Base-by-base conservation (phyloP, 2,329 filamentous ascomycete species). In the Cytospora piceae region DNA sequence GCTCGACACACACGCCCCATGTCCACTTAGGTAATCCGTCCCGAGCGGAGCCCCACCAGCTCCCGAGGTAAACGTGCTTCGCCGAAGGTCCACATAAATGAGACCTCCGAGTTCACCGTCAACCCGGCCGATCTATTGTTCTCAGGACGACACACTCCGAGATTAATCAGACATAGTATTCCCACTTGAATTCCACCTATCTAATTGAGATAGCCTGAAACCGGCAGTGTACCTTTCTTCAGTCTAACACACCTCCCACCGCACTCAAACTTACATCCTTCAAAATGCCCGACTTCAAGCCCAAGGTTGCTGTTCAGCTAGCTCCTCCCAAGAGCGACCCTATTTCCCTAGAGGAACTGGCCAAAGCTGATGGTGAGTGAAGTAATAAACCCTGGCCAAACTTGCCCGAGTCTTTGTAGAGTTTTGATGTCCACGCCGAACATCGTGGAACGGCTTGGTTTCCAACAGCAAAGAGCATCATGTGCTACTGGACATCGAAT, bases 271-370 rank as follows among this genome's bases (percentile, higher is more conserved):
- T 39, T 29, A 53, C 65, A 77, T 65, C 29, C 32, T 17, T 54
- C 64, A 77, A 66, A 68, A 88, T 88, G 85, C 76, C 83, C 67
- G 85, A 86, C 72, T 96, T 96, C 73, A 90, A 91, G 75, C 92
- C 93, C 53, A 96, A 95, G 78, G 80, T 81, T 32, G 85, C 91
- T 3, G 89, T 95, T 67, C 80, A 88, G 65, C 86, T 99, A 66
- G 83, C 90, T 65, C 90, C 93, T 46, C 95, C 95, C 17, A 98
- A 96, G 80, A 85, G 93, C 74, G 94, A 97, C 73, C 85, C 86
- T 46, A 97, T 99, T 72, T 88, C 89, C n/a, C 74, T 84, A 1
- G 91, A 95, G 66, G 88, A 94, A 72, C 84, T 99, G 68, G 83
- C 89, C 49, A 90, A 90, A 76, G 93, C 92, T 72, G 87, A 95